Evolutionary conservation across 495 filamentous ascomycete genomes (phyloP).

Genomic region (Penicillium chermesinum): DNA sequence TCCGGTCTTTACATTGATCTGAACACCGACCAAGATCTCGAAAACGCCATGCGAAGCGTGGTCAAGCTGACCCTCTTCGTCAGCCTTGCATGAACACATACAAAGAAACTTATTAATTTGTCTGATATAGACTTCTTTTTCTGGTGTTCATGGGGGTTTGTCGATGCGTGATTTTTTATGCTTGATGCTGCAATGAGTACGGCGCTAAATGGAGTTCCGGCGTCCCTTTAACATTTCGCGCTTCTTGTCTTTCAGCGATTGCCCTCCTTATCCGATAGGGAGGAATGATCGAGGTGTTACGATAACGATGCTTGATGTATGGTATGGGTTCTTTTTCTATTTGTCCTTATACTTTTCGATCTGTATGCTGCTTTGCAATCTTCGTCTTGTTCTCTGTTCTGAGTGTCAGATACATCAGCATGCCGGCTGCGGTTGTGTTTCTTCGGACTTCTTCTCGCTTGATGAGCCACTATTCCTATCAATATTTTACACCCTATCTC

Average conservation of each 20-base stretch:
- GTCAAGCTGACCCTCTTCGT: conserved; percentile 82
- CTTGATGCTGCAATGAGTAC: conserved; percentile 20
- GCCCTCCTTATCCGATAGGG: conserved; percentile 10
- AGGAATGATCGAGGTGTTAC: conserved; percentile 21
- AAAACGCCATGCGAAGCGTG: conserved; percentile 73
- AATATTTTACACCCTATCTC: background rate
- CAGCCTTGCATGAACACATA: conserved; percentile 39
- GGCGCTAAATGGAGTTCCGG: conserved; percentile 29
- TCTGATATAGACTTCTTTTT: conserved; percentile 6
- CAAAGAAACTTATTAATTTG: conserved; percentile 13
- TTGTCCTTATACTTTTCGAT: conserved; percentile 10
- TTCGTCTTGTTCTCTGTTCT: conserved; percentile 5
- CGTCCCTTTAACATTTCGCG: conserved; percentile 7
- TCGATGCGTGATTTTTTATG: conserved; percentile 5
- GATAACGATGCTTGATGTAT: conserved; percentile 27
- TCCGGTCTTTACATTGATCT: conserved; percentile 68
- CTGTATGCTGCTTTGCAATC: conserved; percentile 5
- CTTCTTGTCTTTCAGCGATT: conserved; percentile 20
- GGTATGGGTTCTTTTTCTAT: conserved; percentile 24
- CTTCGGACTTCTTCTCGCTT: background rate
- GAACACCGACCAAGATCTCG: conserved; percentile 73
- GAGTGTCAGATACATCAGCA: background rate
- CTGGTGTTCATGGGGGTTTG: background rate
- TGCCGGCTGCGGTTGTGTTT: background rate
- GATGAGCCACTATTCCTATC: background rate